Conservation (phyloP, 2,329 filamentous ascomycete genomes). For the Colletotrichum sublineola region DNA sequence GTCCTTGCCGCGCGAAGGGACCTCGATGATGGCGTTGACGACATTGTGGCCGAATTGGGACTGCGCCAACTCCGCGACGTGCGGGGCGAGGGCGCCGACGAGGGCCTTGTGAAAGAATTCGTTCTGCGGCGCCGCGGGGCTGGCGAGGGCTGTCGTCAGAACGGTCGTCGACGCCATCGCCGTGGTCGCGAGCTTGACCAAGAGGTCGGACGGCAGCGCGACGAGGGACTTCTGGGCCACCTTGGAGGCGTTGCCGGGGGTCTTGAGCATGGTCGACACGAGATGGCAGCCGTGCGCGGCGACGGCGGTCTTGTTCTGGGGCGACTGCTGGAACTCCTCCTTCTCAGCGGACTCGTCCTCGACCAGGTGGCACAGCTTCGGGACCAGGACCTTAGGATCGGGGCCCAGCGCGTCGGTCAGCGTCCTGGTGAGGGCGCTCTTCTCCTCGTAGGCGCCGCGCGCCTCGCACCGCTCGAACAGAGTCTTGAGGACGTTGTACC, state of each 20-base stretch:
- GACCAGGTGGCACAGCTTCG: slow-evolving; percentile 63
- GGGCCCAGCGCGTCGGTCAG: slow-evolving; percentile 63
- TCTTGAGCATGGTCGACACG: slow-evolving; percentile 81
- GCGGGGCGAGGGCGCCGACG: slow-evolving; percentile 61
- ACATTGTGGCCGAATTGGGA: slow-evolving; percentile 67
- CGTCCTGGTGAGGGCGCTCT: slow-evolving; percentile 61
- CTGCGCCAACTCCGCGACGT: slow-evolving; percentile 60
- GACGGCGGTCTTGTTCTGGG: slow-evolving; percentile 69
- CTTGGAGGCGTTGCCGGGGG: slow-evolving; percentile 76
- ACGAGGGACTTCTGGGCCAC: slow-evolving; percentile 81
- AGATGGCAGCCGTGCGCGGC: slow-evolving; percentile 83
- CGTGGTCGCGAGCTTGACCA: slow-evolving; percentile 73
- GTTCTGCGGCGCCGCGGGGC: slow-evolving; percentile 57
- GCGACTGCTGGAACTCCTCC: slow-evolving; percentile 54
- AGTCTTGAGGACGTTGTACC: slow-evolving; percentile 83
- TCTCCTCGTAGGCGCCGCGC: slow-evolving; percentile 70
- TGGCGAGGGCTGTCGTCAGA: slow-evolving; percentile 63
- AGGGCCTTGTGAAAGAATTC: slow-evolving; percentile 69
- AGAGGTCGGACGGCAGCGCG: slow-evolving; percentile 66
- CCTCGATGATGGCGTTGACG: slow-evolving; percentile 61
- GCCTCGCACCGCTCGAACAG: slow-evolving; percentile 86
- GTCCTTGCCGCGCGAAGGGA: slow-evolving; percentile 64
- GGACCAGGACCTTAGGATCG: slow-evolving; percentile 62
- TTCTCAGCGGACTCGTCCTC: slow-evolving; percentile 49
- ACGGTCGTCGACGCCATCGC: slow-evolving; percentile 64